These are phyloP conservation scores for Citeromyces matritensis DNA, from an alignment of 805 yeast species.

Conservation along the genomic window DNA sequence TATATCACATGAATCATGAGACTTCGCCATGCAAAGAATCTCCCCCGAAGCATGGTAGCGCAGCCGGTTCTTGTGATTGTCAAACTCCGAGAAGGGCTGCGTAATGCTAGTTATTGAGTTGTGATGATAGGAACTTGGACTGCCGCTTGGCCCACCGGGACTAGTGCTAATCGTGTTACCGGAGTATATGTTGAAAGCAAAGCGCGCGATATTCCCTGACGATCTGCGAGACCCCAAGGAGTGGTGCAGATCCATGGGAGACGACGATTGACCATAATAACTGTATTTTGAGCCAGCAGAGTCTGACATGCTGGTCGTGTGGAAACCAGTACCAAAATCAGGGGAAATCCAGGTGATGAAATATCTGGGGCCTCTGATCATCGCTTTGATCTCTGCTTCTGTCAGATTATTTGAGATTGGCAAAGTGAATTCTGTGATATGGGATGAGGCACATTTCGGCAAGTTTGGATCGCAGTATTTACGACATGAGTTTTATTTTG, in stretches of 20 bases:
- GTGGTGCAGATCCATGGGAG: neutral
- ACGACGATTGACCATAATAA: too few species aligned
- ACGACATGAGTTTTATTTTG: slow-evolving; percentile 81
- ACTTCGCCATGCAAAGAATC: slow-evolving; percentile 15
- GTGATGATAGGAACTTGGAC: slow-evolving; percentile 9
- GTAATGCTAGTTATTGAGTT: slow-evolving; percentile 11
- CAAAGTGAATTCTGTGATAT: slow-evolving; percentile 43
- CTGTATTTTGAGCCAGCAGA: too few species aligned
- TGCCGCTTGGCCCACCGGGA: slow-evolving; percentile 1
- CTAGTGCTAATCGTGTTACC: too few species aligned
- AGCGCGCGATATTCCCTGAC: slow-evolving; percentile 24
- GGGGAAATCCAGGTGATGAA: too few species aligned
- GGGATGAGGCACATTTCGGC: slow-evolving; percentile 93
- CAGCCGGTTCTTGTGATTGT: slow-evolving; percentile 8
- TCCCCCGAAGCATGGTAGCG: slow-evolving; percentile 17
- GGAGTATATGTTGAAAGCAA: slow-evolving; percentile 40
- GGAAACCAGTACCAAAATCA: too few species aligned
- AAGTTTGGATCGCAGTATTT: slow-evolving; percentile 89
- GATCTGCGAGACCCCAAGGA: slow-evolving; percentile 1
- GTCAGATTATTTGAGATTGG: slow-evolving; percentile 49
- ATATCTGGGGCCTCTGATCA: slow-evolving; percentile 21
- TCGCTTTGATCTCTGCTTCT: slow-evolving; percentile 30
- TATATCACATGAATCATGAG: slow-evolving; percentile 16
- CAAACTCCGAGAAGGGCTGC: slow-evolving; percentile 10
- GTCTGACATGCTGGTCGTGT: too few species aligned